A percentile compares a stretch with the other conserved stretches of the same genome.
Evolutionary conservation across 352 stramenopile species (phyloP).

Genomic region (Pythium angustatum): DNA sequence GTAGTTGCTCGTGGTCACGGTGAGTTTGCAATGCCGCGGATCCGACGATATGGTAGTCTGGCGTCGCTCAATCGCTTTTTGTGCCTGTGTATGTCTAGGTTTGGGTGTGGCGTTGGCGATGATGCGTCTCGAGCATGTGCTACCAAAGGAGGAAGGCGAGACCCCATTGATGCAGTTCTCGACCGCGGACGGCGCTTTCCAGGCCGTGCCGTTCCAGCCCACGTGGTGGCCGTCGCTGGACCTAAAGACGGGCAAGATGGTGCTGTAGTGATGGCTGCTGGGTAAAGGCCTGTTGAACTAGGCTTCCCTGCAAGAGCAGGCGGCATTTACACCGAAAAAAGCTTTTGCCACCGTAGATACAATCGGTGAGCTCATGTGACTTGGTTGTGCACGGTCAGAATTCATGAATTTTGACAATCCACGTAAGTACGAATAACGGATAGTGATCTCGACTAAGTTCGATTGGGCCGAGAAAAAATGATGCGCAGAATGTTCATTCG

Average conservation of each 20-base stretch:
- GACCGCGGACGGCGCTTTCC: constrained; percentile 64
- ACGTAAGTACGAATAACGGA: constrained; percentile 22
- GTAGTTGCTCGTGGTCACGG: constrained; percentile 49
- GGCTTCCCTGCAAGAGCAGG: too few species aligned
- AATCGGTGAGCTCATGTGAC: too few species aligned
- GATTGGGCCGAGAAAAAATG: not conserved
- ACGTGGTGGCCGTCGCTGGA: constrained; percentile 79
- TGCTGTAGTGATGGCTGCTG: constrained; percentile 39
- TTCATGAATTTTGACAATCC: constrained; percentile 9
- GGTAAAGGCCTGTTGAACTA: too few species aligned
- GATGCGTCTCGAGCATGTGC: constrained; percentile 74
- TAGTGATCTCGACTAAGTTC: constrained; percentile 22
- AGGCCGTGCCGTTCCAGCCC: constrained; percentile 71
- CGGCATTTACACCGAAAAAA: too few species aligned
- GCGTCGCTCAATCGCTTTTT: too few species aligned
- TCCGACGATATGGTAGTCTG: too few species aligned
- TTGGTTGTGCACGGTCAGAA: too few species aligned
- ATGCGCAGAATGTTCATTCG: too few species aligned
- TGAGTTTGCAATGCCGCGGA: constrained; percentile 1
- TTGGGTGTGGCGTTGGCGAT: constrained; percentile 64
- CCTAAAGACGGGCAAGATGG: constrained; percentile 72
- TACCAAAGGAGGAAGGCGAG: constrained; percentile 45
- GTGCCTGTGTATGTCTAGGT: constrained; percentile 16
- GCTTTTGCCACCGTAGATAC: too few species aligned
- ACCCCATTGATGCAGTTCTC: constrained; percentile 56